These are phyloP conservation scores for Candolleomyces aberdarensis DNA, from an alignment of 768 basidiomycete genomes.

Conservation along the genomic window DNA sequence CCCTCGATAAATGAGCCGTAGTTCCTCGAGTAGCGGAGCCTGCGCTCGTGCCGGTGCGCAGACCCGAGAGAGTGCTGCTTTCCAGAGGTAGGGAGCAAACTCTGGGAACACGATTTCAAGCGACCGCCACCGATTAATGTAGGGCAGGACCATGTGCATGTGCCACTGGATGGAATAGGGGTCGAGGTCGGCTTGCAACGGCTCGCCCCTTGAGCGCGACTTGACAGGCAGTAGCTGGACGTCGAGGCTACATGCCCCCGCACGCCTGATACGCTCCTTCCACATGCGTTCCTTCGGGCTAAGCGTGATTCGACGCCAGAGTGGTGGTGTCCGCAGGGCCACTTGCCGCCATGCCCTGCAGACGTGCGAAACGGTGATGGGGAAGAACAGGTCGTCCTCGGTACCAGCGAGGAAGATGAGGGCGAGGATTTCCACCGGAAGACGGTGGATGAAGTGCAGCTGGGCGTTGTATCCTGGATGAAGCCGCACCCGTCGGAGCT, in stretches of 20 bases:
- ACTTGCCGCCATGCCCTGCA: slow-evolving; percentile 63
- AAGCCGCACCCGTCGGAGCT: slow-evolving; percentile 29
- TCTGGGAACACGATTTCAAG: slow-evolving; percentile 53
- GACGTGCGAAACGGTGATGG: slow-evolving; percentile 64
- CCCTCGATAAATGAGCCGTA: slow-evolving; percentile 54
- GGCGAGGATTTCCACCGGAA: slow-evolving; percentile 64
- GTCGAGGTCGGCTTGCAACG: slow-evolving; percentile 33
- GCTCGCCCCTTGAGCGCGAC: slow-evolving; percentile 20
- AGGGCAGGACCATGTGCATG: slow-evolving; percentile 54
- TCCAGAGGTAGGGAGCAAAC: slow-evolving; percentile 66
- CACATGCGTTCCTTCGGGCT: slow-evolving; percentile 52
- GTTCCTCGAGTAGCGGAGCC: slow-evolving; percentile 46
- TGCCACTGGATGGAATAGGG: slow-evolving; percentile 53
- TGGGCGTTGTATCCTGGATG: slow-evolving; percentile 13
- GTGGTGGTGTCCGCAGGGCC: slow-evolving; percentile 52
- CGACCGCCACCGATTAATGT: slow-evolving; percentile 58
- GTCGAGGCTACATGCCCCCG: slow-evolving; percentile 60
- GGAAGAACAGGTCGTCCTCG: slow-evolving; percentile 52
- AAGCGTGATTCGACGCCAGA: slow-evolving; percentile 64
- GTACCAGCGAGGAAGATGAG: slow-evolving; percentile 63
- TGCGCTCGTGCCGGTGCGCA: slow-evolving; percentile 37
- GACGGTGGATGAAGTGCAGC: slow-evolving; percentile 49
- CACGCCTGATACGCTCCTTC: slow-evolving; percentile 58
- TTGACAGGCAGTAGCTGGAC: slow-evolving; percentile 43
- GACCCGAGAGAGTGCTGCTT: slow-evolving; percentile 55